phyloP scores from a whole-genome alignment of 306 rosid species.

The Crotalaria pallida region DNA sequence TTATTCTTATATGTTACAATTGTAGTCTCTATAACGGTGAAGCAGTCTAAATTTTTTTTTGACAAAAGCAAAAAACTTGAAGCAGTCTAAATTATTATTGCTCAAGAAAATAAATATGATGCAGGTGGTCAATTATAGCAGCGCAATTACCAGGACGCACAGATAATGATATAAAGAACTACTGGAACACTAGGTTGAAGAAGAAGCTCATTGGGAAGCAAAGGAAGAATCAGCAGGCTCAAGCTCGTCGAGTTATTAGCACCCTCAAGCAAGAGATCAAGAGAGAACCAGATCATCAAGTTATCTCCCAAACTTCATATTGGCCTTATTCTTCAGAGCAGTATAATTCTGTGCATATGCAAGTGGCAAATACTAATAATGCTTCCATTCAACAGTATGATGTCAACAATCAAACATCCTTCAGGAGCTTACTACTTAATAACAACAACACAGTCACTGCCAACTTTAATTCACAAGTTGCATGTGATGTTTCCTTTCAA shows the following conservation, averaged over 20 bases:
- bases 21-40: too few relatives aligned
- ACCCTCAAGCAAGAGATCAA: slow-evolving; percentile 43
- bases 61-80: too few relatives aligned
- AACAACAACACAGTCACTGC: background rate
- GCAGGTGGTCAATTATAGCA: slow-evolving; percentile 97
- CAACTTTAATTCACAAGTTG: slow-evolving; percentile 10
- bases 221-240: slow-evolving; percentile 53
- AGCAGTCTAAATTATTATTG: too few relatives aligned
- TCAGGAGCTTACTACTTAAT: slow-evolving; percentile 35
- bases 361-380: slow-evolving; percentile 17
- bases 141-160: slow-evolving; percentile 94
- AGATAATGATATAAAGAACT: slow-evolving; percentile 91
- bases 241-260: slow-evolving; percentile 36
- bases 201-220: slow-evolving; percentile 85
- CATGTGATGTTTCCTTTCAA: slow-evolving; percentile 16
- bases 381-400: slow-evolving; percentile 28
- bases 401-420: slow-evolving; percentile 31
- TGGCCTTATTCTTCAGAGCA: slow-evolving; percentile 43
- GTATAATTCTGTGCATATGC: slow-evolving; percentile 20
- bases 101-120: too few relatives aligned
- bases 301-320: slow-evolving; percentile 31
- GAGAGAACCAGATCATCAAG: slow-evolving; percentile 32
- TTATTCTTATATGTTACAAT: background rate
- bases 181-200: slow-evolving; percentile 96
- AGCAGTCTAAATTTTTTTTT: too few relatives aligned